phyloP scores from a whole-genome alignment of 495 filamentous ascomycete genomes.

The Darksidea phi region DNA sequence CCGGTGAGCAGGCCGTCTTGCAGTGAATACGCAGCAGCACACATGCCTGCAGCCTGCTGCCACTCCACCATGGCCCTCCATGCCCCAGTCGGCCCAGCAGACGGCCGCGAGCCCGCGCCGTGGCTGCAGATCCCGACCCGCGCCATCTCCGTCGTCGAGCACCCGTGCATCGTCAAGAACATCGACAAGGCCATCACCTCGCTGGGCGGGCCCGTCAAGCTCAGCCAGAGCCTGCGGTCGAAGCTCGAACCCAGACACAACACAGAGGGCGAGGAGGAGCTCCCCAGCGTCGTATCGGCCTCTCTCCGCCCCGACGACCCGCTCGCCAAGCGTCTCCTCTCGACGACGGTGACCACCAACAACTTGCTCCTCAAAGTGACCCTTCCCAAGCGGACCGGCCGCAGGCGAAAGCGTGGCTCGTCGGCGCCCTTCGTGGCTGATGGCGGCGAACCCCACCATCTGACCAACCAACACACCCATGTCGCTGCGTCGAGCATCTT shows the following conservation, averaged over 20 bases:
- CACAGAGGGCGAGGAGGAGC: background rate
- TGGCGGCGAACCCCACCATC: slow-evolving; percentile 23
- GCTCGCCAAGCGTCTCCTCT: slow-evolving; percentile 69
- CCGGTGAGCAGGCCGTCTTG: background rate
- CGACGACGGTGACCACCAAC: slow-evolving; percentile 66
- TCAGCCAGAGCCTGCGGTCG: slow-evolving; percentile 49
- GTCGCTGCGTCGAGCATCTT: slow-evolving; percentile 44
- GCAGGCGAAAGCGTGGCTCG: slow-evolving; percentile 75
- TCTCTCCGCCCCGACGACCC: slow-evolving; percentile 76
- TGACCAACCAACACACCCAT: background rate
- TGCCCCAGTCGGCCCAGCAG: background rate
- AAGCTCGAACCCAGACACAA: slow-evolving; percentile 1
- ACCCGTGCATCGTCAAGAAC: slow-evolving; percentile 81
- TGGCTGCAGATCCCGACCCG: slow-evolving; percentile 61
- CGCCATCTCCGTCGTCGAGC: slow-evolving; percentile 75
- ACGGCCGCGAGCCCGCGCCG: slow-evolving; percentile 42
- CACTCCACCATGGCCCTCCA: background rate
- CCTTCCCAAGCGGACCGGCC: slow-evolving; percentile 79
- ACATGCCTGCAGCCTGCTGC: background rate
- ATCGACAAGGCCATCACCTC: slow-evolving; percentile 78
- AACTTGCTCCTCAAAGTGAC: slow-evolving; percentile 85
- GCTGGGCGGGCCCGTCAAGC: slow-evolving; percentile 64
- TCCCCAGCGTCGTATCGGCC: slow-evolving; percentile 51
- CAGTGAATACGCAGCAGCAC: background rate
- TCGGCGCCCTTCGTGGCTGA: slow-evolving; percentile 58